Conservation (phyloP, 2,329 filamentous ascomycete genomes). For the Penicillium sp. region DNA sequence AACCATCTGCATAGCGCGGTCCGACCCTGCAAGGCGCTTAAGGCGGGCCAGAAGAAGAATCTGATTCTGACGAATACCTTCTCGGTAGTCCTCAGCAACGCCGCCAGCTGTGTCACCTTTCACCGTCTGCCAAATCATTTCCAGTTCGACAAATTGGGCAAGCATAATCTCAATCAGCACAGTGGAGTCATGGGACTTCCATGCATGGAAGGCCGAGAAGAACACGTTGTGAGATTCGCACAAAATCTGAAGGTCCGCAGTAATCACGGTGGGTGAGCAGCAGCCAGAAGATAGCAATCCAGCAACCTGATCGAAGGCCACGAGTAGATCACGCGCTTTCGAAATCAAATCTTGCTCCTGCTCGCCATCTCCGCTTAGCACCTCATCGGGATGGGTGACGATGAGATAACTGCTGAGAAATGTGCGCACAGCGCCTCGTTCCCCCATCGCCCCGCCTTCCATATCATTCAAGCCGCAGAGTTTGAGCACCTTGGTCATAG, state of each 20-base stretch:
- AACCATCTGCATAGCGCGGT: constrained; percentile 60
- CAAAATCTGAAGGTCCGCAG: constrained; percentile 49
- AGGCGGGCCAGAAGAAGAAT: constrained; percentile 62
- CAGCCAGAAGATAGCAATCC: constrained; percentile 49
- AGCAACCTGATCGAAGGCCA: constrained; percentile 55
- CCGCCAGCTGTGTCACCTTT: constrained; percentile 62
- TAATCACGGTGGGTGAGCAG: constrained; percentile 43
- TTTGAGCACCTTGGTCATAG: constrained; percentile 56
- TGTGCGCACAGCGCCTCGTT: constrained; percentile 56
- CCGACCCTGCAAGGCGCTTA: constrained; percentile 61
- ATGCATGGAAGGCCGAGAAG: constrained; percentile 62
- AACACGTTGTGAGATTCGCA: constrained; percentile 60
- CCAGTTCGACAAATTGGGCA: constrained; percentile 64
- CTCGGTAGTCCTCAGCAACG: constrained; percentile 62
- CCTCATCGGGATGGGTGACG: constrained; percentile 59
- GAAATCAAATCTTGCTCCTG: constrained; percentile 62
- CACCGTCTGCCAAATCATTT: constrained; percentile 67
- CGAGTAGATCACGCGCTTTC: constrained; percentile 60
- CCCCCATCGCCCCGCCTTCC: constrained; percentile 47
- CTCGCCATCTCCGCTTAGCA: constrained; percentile 61
- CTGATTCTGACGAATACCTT: constrained; percentile 66
- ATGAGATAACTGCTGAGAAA: constrained; percentile 66
- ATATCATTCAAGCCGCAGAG: constrained; percentile 56
- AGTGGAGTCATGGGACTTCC: constrained; percentile 64
- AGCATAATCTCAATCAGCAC: constrained; percentile 66